Evolutionary conservation across 2,329 filamentous ascomycete species (phyloP), one percentile per base, ranked within the genome.

Genomic region (Arachnomyces sp.): DNA sequence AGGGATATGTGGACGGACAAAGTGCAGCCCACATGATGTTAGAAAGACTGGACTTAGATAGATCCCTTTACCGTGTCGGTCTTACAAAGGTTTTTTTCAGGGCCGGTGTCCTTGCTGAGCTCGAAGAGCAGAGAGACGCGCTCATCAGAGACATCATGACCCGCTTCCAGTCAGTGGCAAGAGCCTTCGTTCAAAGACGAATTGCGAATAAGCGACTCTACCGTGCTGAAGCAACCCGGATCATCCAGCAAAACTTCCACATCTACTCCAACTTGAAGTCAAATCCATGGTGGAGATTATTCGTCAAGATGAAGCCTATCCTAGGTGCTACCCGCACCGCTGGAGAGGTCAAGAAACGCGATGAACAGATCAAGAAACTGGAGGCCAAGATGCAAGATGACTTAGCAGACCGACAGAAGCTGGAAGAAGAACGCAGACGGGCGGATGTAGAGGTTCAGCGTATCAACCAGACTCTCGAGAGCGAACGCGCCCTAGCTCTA

Each of bases 1-100:
- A 83, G 54, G 86, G 86, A 0, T 93, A 94, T 50, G 67, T 95
- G 2, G 92, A 96, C 52, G 90, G 92, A 2, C 92, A 96, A 62
- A 79, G 78, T 13, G 87, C 82, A 1, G 85, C 88, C 13, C 79
- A 77, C 15, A 76, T 92, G 45, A 96, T 98, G 74, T 75, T 98
- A 4, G 84, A 93, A 53, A 89, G 86, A 61, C 77, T 98, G 32
- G 81, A 81, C 13, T 73, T 98, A 51, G 92, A 98, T 60, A 81
- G 74, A 48, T 75, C 86, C 8, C 76, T 94, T 48, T 98, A 93
- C 62, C 84, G 93, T 15, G 88, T 99, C 42, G 92, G 92, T 53
- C 71, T 95, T 42, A 95, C 88, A 16, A 98, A 98, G 63, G 90
- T 98, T 9, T 98, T 98, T 68, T 98, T 98, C 74, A 77, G 93